Percentiles rank a stretch among this genome's conserved stretches.
phyloP scores from a whole-genome alignment of 768 basidiomycete genomes.

The Mycena alexandri region DNA sequence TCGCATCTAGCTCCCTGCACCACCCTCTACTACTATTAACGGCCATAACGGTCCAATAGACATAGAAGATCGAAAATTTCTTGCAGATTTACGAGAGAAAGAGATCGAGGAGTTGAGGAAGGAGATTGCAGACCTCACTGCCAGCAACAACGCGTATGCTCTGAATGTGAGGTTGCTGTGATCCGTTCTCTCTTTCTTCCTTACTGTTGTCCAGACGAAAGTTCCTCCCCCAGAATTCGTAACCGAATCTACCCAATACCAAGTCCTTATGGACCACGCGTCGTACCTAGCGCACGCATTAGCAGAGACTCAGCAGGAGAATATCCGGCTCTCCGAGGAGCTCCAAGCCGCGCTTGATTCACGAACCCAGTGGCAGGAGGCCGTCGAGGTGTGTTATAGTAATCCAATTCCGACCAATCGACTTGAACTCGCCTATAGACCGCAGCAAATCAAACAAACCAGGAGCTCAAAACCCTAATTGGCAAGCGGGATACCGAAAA shows the following conservation, averaged over 20 bases:
- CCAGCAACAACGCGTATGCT: conserved; percentile 12
- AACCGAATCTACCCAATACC: conserved; percentile 65
- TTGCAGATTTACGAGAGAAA: conserved; percentile 57
- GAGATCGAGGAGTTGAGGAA: conserved; percentile 63
- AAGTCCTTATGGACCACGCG: conserved; percentile 66
- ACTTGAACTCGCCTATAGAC: conserved; percentile 43
- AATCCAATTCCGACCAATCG: conserved; percentile 24
- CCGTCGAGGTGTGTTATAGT: conserved; percentile 53
- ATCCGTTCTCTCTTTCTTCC: neutral
- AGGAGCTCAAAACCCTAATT: conserved; percentile 73
- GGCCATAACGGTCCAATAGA: conserved; percentile 53
- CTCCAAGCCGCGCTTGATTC: conserved; percentile 52
- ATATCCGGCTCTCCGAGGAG: conserved; percentile 58
- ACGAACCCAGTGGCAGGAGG: conserved; percentile 63
- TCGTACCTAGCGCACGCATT: conserved; percentile 59
- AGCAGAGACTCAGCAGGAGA: conserved; percentile 55
- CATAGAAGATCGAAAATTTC: conserved; percentile 54
- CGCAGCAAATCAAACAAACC: conserved; percentile 61
- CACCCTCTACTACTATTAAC: conserved; percentile 49
- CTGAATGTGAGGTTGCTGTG: conserved; percentile 27
- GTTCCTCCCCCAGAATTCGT: conserved; percentile 60
- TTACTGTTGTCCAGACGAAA: conserved; percentile 49
- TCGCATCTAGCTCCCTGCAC: conserved; percentile 54
- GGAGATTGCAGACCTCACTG: conserved; percentile 50
- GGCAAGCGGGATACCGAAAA: conserved; percentile 77